Base-by-base conservation (phyloP, 108 stramenopile genomes). In the Pseudonitzschia pungens region DNA sequence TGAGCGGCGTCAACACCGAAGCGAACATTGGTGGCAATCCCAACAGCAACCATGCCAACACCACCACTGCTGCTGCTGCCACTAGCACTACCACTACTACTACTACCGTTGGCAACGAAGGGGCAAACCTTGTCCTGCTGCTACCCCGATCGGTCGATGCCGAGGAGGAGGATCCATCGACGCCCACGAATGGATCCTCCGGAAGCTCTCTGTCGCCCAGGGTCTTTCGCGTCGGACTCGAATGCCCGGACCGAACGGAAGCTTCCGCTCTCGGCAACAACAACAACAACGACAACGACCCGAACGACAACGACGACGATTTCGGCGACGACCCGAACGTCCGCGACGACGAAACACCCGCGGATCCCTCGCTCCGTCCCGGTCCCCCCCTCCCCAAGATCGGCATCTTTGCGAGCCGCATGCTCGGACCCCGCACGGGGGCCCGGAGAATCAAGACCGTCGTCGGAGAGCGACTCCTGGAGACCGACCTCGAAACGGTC, bases 381-480 rank as follows among this genome's bases (percentile, higher is more conserved):
- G n/a, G n/a, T n/a, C n/a, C n/a, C n/a, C n/a, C n/a, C n/a, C 15
- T 58, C 0, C 57, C 57, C 5, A 9, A 22, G 26, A 58, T 58
- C 27, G 57, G 57, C 15, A 27, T 58, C 16, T 58, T 58, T 58
- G 57, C 57, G 15, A 58, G 29, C 29, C 21, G 26, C 15, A 58
- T 58, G 57, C 15, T 58, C 22, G 8, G 28, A 12, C 57, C 57
- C 2, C 15, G 29, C 21, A 27, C 28, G 21, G 57, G 24, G 27
- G 57, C 57, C 15, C 57, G 57, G 26, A 58, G 57, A 14, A 58
- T 58, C 26, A 6, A 22, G 27, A 58, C 57, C 29, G 27, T 58
- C 15, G 57, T 58, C 16, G 21, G 27, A 8, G 57, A 58, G 29
- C 24, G 57, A 26, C 27, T 58, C 15, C 57, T 58, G 57, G 57